Conservation (phyloP, 305 asterid species). For the Fraxinus latifolia region DNA sequence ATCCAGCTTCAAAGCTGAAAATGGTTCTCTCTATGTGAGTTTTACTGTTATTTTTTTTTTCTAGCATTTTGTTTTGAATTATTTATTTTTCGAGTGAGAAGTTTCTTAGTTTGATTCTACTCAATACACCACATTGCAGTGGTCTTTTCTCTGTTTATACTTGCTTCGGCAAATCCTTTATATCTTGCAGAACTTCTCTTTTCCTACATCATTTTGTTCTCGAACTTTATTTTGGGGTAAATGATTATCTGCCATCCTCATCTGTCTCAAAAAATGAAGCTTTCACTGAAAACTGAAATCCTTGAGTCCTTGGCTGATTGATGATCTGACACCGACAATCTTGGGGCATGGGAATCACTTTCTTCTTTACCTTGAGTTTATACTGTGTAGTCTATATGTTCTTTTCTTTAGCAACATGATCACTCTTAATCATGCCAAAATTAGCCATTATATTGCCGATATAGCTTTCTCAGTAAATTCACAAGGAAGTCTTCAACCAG, state of each 20-base stretch:
- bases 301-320: not conserved
- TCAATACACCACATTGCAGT: not conserved
- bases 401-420: conserved; percentile 1
- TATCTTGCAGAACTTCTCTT: conserved; percentile 5
- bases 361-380: conserved; percentile 6
- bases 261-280: not conserved
- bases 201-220: not conserved
- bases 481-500: not conserved
- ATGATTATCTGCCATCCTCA: not conserved
- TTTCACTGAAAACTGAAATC: not conserved
- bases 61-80: conserved; percentile 1
- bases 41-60: not conserved
- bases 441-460: not conserved
- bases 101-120: conserved; percentile 1
- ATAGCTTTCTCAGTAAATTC: not conserved
- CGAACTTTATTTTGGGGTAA: not conserved
- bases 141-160: conserved; percentile 2
- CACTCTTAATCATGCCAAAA: not conserved
- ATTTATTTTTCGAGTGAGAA: not conserved
- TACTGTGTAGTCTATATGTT: not conserved
- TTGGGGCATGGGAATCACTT: conserved; percentile 10
- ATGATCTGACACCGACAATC: conserved; percentile 2
- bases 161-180: not conserved
- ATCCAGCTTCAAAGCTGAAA: conserved; percentile 44
- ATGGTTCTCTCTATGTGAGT: conserved; percentile 60